Evolutionary conservation across 768 basidiomycete species (phyloP).

Genomic region (Tulasnella sp.): DNA sequence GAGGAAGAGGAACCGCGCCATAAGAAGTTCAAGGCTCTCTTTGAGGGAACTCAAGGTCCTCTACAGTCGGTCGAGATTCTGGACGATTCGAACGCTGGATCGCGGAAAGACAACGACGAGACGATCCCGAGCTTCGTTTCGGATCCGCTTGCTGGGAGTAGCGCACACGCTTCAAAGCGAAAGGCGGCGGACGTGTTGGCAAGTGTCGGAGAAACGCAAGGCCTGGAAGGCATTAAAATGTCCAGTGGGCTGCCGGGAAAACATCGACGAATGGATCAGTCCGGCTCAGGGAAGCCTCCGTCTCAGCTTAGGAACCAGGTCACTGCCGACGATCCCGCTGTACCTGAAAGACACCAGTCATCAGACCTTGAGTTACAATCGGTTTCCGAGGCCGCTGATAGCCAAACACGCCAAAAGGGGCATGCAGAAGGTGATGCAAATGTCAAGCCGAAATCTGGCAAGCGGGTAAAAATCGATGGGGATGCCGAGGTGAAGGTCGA

Average conservation of each 20-base stretch:
- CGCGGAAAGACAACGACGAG: not conserved
- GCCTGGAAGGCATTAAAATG: not conserved
- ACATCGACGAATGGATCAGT: not conserved
- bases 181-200: not conserved
- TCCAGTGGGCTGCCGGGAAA: not conserved
- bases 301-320: not conserved
- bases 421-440: not conserved
- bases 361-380: not conserved
- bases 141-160: not conserved
- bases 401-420: not conserved
- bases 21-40: conserved; percentile 8
- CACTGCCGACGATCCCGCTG: not conserved
- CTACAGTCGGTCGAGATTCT: not conserved
- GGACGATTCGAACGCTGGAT: not conserved
- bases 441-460: not conserved
- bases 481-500: not conserved
- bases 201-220: not conserved
- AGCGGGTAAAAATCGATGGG: not conserved
- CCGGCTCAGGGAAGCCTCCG: not conserved
- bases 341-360: not conserved
- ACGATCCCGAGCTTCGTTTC: not conserved
- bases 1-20: not conserved
- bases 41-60: conserved; percentile 5
- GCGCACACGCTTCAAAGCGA: not conserved
- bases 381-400: not conserved